Conservation (phyloP, 345 rosid genomes). For the Mercurialis annua region DNA sequence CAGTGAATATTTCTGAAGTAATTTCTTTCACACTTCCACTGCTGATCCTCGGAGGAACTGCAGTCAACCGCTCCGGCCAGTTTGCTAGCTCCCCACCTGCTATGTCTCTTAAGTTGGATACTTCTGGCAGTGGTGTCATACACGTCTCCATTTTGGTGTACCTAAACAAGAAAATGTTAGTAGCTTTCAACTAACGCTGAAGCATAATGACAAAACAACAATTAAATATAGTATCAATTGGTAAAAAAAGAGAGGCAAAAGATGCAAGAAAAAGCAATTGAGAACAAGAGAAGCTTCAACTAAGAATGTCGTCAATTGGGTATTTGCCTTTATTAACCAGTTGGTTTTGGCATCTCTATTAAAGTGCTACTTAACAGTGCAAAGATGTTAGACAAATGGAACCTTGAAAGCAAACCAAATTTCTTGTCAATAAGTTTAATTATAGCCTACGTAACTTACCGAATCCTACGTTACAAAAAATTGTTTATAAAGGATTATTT, state of each 20-base stretch:
- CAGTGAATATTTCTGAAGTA: constrained; percentile 43
- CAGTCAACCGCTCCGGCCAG: constrained; percentile 75
- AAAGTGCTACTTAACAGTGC: constrained; percentile 1
- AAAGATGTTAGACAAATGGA: not conserved
- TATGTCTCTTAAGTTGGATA: constrained; percentile 42
- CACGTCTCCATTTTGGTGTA: constrained; percentile 81
- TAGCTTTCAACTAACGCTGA: not conserved
- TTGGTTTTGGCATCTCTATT: constrained; percentile 36
- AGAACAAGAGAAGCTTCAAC: constrained; percentile 2
- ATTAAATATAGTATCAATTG: not conserved
- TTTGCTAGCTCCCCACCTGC: constrained; percentile 71
- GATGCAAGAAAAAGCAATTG: not conserved
- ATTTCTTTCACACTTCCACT: constrained; percentile 51
- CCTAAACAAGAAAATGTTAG: constrained; percentile 32
- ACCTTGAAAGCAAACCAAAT: not conserved
- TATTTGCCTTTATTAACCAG: constrained; percentile 20
- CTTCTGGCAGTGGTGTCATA: constrained; percentile 79
- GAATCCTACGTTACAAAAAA: too few species aligned
- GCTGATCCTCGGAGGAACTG: constrained; percentile 79
- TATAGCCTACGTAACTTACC: too few species aligned
- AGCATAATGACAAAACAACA: not conserved
- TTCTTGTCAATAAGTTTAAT: too few species aligned
- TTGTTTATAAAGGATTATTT: too few species aligned
- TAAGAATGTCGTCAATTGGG: not conserved
- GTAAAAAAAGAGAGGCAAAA: not conserved